Evolutionary conservation across 208 protist genomes (phyloP).

Genomic region (Leishmania mexicana): DNA sequence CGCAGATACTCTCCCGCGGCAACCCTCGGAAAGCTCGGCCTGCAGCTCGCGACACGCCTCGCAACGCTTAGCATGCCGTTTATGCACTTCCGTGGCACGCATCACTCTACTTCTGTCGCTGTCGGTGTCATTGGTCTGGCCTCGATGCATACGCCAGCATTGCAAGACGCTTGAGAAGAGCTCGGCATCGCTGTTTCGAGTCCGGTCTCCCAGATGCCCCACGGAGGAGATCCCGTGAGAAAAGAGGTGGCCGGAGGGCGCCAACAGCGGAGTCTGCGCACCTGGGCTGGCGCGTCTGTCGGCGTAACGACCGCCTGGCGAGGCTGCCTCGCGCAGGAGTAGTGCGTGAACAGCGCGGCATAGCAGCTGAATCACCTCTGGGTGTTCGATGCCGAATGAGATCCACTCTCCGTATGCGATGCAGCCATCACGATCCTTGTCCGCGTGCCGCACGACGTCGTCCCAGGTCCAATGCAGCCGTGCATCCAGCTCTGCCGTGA

Average conservation of each 20-base stretch:
- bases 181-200: background rate
- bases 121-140: background rate
- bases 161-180: background rate
- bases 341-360: conserved; percentile 24
- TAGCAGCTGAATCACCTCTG: conserved; percentile 42
- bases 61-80: background rate
- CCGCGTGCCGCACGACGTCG: conserved; percentile 48
- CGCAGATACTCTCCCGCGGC: conserved; percentile 8
- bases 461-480: conserved; percentile 24
- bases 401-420: conserved; percentile 63
- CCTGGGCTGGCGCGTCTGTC: background rate
- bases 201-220: background rate
- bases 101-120: background rate
- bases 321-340: conserved; percentile 2
- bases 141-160: background rate
- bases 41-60: conserved; percentile 20
- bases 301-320: background rate
- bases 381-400: conserved; percentile 43
- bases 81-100: background rate
- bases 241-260: background rate
- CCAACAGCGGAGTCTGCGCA: background rate
- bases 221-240: background rate
- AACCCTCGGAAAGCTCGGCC: conserved; percentile 5
- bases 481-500: conserved; percentile 14
- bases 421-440: conserved; percentile 51